Conservation (phyloP, 1,284 basidiomycete genomes). For the Salmacisia buchloeana region DNA sequence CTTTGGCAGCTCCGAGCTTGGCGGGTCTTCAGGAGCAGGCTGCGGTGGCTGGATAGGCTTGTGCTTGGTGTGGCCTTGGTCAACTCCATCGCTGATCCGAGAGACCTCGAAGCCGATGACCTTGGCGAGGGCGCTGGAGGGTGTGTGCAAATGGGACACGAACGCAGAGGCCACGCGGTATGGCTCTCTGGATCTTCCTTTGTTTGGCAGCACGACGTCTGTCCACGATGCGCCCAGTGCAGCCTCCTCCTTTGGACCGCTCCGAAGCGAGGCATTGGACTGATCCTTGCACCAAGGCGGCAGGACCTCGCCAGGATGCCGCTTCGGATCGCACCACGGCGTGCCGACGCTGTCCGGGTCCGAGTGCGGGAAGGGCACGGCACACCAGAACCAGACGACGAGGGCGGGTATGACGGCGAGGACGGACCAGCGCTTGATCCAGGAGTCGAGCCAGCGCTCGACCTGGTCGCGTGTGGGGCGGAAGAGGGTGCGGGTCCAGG, state of each 20-base stretch:
- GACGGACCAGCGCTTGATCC: constrained; percentile 56
- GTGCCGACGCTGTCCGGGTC: constrained; percentile 51
- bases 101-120: constrained; percentile 12
- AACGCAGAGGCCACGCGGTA: neutral
- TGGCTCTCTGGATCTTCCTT: no score
- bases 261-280: neutral
- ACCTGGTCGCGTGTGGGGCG: constrained; percentile 53
- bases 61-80: constrained; percentile 15
- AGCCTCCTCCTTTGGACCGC: no score
- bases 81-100: neutral
- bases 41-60: neutral
- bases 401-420: constrained; percentile 53
- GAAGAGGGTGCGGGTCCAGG: constrained; percentile 38
- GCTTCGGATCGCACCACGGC: constrained; percentile 33
- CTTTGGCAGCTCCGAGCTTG: neutral
- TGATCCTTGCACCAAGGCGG: constrained; percentile 1
- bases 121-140: neutral
- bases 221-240: no score
- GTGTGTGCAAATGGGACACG: neutral
- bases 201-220: no score
- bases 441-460: constrained; percentile 54
- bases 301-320: constrained; percentile 11
- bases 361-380: constrained; percentile 57
- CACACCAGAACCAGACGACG: constrained; percentile 57
- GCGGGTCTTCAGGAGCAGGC: neutral